A percentile compares a stretch with the other conserved stretches of the same genome.
phyloP scores from a whole-genome alignment of 768 basidiomycete species.

The Boletus subparvulus region DNA sequence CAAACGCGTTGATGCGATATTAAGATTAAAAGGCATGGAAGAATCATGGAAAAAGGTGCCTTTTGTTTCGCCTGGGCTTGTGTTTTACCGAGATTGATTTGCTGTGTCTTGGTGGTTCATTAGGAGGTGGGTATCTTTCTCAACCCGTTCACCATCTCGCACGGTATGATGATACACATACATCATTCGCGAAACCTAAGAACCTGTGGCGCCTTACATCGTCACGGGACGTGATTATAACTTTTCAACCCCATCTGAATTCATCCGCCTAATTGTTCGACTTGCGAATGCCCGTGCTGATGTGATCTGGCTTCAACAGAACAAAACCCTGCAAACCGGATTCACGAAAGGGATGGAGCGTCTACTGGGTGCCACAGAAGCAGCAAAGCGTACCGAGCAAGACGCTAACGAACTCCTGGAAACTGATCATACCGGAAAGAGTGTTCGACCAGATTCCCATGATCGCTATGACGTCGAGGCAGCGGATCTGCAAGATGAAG shows the following conservation, averaged over 20 bases:
- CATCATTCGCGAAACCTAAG: conserved; percentile 73
- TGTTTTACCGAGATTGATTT: conserved; percentile 11
- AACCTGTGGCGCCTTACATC: conserved; percentile 64
- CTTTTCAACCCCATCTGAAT: conserved; percentile 75
- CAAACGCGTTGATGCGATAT: conserved; percentile 79
- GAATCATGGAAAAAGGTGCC: conserved; percentile 68
- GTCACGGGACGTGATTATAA: conserved; percentile 53
- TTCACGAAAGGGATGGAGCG: conserved; percentile 82
- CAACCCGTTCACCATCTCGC: background rate
- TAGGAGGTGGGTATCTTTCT: conserved; percentile 41
- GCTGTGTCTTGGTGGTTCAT: conserved; percentile 2
- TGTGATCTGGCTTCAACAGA: conserved; percentile 36
- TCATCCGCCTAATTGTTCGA: conserved; percentile 8
- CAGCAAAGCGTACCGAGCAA: conserved; percentile 15
- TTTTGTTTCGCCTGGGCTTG: conserved; percentile 13
- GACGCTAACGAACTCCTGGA: conserved; percentile 8
- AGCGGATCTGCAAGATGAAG: conserved; percentile 63
- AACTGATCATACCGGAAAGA: conserved; percentile 1
- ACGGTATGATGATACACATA: conserved; percentile 50
- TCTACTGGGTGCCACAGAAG: conserved; percentile 56
- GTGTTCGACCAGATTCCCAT: background rate
- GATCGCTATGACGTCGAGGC: conserved; percentile 50
- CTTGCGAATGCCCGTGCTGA: background rate
- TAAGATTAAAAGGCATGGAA: conserved; percentile 81
- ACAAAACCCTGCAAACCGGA: conserved; percentile 70